Conservation (phyloP, 768 basidiomycete genomes). For the Mycena rebaudengoi region DNA sequence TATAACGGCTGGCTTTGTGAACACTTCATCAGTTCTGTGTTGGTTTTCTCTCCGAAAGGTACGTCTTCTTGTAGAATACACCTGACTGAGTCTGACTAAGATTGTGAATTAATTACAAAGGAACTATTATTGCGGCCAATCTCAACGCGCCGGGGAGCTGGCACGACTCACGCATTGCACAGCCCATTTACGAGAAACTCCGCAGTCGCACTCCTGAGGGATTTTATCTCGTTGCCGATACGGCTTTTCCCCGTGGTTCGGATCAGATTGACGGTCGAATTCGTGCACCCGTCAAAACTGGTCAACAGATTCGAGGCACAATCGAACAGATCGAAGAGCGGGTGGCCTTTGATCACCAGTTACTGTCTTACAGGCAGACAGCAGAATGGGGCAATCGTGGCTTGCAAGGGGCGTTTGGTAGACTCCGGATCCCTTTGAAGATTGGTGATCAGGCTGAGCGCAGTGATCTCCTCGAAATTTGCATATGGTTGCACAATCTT, state of each 20-base stretch:
- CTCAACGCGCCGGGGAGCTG: slow-evolving; percentile 57
- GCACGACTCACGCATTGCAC: slow-evolving; percentile 55
- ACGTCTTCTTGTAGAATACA: neutral
- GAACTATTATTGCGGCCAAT: slow-evolving; percentile 42
- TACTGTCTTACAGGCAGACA: slow-evolving; percentile 41
- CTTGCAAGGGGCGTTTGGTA: slow-evolving; percentile 42
- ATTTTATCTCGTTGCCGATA: slow-evolving; percentile 54
- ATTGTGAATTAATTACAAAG: too few species aligned
- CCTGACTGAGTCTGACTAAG: neutral
- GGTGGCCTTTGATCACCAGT: slow-evolving; percentile 31
- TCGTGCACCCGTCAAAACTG: slow-evolving; percentile 36
- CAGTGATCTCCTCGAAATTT: slow-evolving; percentile 36
- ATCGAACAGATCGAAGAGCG: slow-evolving; percentile 13
- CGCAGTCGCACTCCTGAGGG: slow-evolving; percentile 44
- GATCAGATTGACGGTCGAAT: slow-evolving; percentile 39
- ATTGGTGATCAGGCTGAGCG: neutral
- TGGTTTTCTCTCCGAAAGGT: slow-evolving; percentile 47
- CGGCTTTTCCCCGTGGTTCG: slow-evolving; percentile 52
- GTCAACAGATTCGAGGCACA: slow-evolving; percentile 10
- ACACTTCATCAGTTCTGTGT: slow-evolving; percentile 49
- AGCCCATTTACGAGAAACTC: slow-evolving; percentile 47
- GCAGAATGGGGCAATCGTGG: slow-evolving; percentile 46
- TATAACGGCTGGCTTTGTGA: slow-evolving; percentile 54
- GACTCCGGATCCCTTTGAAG: slow-evolving; percentile 37
- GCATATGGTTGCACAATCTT: slow-evolving; percentile 39